Base-by-base conservation (phyloP, 371 early-diverging fungal genomes). In the Phascolomyces articulosus region DNA sequence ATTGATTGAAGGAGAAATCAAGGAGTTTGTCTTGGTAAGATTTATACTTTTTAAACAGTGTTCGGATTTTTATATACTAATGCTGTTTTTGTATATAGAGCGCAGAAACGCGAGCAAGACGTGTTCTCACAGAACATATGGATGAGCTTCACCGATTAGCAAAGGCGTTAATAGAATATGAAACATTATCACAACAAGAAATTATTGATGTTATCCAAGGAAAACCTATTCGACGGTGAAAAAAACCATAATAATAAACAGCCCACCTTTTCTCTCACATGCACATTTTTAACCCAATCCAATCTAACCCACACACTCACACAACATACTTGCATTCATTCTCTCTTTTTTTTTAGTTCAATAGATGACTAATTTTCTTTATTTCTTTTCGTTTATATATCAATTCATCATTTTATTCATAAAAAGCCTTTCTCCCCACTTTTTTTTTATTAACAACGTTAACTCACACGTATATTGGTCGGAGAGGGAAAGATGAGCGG, bases 61-160 rank as follows among this genome's bases (percentile, higher is more conserved):
- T n/a, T n/a, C n/a, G n/a, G n/a, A n/a, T n/a, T n/a, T n/a, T n/a
- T n/a, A n/a, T n/a, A n/a, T n/a, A n/a, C n/a, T n/a, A n/a, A n/a
- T n/a, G n/a, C n/a, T n/a, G n/a, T n/a, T n/a, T n/a, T n/a, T 34
- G 11, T 34, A 9, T 34, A 44, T 56, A 88, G 86, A 72, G 63
- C 10, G 81, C 87, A 4, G 78, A 85, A 34, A 49, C 65, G 54
- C 83, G 97, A 2, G 94, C 91, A 4, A 75, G 77, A 20, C 60
- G 71, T 4, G 59, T 96, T 34, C 79, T 98, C 24, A 86, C 77
- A 40, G 72, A 70, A 1, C 90, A 92, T 55, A 83, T 84, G 64
- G 88, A 87, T 26, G 96, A 96, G 73, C 84, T 97, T 23, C 90
- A 95, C 69, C 82, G 89, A 9, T 78, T 98, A 21, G 96, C 97